Evolutionary conservation across 2,329 filamentous ascomycete species (phyloP).

Genomic region (Colletotrichum sojae): DNA sequence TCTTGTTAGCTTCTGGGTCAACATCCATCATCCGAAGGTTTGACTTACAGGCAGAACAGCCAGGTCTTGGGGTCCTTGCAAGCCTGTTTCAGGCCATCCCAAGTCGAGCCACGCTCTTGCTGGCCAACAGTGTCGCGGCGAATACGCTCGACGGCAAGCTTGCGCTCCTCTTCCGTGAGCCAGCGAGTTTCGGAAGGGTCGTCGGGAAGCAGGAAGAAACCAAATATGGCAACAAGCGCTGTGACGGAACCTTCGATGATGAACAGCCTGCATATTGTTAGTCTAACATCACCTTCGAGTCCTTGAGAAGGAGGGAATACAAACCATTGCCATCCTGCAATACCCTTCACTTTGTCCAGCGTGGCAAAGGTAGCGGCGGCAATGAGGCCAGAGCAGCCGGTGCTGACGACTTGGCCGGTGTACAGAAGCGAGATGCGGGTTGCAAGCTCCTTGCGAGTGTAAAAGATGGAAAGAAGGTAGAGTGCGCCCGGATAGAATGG

Average conservation of each 20-base stretch:
- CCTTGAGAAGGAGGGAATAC: background rate
- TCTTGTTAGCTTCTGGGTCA: background rate
- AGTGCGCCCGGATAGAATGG: constrained; percentile 36
- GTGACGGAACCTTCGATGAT: constrained; percentile 50
- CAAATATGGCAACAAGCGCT: constrained; percentile 55
- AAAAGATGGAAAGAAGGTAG: constrained; percentile 34
- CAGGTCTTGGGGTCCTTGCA: constrained; percentile 47
- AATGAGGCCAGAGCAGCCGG: constrained; percentile 33
- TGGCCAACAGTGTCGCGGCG: constrained; percentile 33
- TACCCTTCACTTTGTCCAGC: constrained; percentile 26
- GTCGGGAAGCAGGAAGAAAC: constrained; percentile 55
- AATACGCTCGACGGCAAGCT: constrained; percentile 28
- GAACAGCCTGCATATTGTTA: constrained; percentile 1
- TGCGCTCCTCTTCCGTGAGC: constrained; percentile 32
- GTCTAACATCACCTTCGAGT: background rate
- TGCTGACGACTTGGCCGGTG: constrained; percentile 32
- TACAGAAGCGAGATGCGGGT: constrained; percentile 29
- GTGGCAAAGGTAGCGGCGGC: constrained; percentile 26
- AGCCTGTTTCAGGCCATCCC: constrained; percentile 35
- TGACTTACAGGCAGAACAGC: constrained; percentile 35
- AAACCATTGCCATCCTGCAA: constrained; percentile 38
- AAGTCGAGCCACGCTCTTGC: constrained; percentile 27
- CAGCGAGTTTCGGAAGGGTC: constrained; percentile 44
- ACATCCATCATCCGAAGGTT: background rate
- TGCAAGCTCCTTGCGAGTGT: constrained; percentile 35